phyloP scores from a whole-genome alignment of 1,139 yeast genomes.

The Spathaspora sp. region DNA sequence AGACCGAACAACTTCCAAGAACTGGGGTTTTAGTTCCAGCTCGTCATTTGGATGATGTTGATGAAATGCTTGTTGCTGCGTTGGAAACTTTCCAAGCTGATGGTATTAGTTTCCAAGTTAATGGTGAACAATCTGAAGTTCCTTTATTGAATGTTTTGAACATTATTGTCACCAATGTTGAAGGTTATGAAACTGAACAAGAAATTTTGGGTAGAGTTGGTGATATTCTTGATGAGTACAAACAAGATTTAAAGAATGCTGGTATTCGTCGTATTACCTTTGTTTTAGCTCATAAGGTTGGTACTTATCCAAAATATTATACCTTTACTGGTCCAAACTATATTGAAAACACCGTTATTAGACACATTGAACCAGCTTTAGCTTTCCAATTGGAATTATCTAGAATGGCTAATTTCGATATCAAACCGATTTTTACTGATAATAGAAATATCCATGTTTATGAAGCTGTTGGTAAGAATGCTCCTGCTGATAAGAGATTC shows the following conservation, averaged over 20 bases:
- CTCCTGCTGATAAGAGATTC: slow-evolving; percentile 90
- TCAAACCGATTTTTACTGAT: slow-evolving; percentile 93
- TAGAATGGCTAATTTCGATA: slow-evolving; percentile 89
- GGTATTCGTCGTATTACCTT: slow-evolving; percentile 91
- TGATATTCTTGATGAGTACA: slow-evolving; percentile 66
- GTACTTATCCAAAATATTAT: slow-evolving; percentile 90
- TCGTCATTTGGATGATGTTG: slow-evolving; percentile 83
- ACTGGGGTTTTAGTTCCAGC: slow-evolving; percentile 87
- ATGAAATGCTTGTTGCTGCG: slow-evolving; percentile 76
- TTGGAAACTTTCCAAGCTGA: slow-evolving; percentile 65
- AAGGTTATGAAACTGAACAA: slow-evolving; percentile 71
- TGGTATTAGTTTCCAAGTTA: slow-evolving; percentile 39
- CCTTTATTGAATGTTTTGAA: slow-evolving; percentile 75
- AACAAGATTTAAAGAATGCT: slow-evolving; percentile 65
- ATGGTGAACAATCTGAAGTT: slow-evolving; percentile 25
- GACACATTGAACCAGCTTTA: slow-evolving; percentile 97
- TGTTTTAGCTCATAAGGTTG: slow-evolving; percentile 79
- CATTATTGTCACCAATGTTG: slow-evolving; percentile 70
- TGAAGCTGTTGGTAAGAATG: slow-evolving; percentile 92
- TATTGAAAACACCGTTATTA: slow-evolving; percentile 81
- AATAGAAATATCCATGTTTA: slow-evolving; percentile 97
- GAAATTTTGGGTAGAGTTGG: slow-evolving; percentile 62
- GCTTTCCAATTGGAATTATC: slow-evolving; percentile 97
- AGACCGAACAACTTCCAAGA: slow-evolving; percentile 58
- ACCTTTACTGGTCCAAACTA: slow-evolving; percentile 91